These are phyloP conservation scores for Neurospora tetraspora DNA, from an alignment of 495 filamentous ascomycete genomes.

Conservation along the genomic window DNA sequence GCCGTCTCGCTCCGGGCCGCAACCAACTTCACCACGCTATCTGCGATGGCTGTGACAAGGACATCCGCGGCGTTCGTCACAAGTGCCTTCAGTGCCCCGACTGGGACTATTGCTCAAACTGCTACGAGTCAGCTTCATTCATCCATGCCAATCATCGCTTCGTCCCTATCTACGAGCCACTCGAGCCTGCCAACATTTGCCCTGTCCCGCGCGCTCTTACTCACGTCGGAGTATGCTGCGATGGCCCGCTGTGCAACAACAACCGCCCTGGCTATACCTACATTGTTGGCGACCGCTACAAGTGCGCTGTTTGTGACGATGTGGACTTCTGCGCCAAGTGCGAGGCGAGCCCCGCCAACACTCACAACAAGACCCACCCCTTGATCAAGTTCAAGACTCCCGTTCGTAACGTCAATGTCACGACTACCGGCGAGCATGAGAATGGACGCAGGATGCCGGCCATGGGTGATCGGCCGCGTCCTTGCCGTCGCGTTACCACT, in stretches of 20 bases:
- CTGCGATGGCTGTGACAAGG: conserved; percentile 91
- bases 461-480: conserved; percentile 54
- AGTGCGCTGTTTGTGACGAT: conserved; percentile 95
- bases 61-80: conserved; percentile 82
- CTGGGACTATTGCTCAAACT: conserved; percentile 90
- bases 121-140: conserved; percentile 51
- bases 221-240: conserved; percentile 86
- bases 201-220: conserved; percentile 23
- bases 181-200: conserved; percentile 40
- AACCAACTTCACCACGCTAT: conserved; percentile 74
- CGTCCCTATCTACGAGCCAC: conserved; percentile 72
- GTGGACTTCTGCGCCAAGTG: conserved; percentile 93
- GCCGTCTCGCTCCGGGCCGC: conserved; percentile 71
- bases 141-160: conserved; percentile 84
- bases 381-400: conserved; percentile 95
- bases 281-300: conserved; percentile 83
- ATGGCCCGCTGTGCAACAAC: conserved; percentile 78
- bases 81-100: conserved; percentile 97
- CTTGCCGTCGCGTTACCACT: conserved; percentile 18
- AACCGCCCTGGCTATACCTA: conserved; percentile 33
- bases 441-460: conserved; percentile 46
- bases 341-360: conserved; percentile 74
- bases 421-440: conserved; percentile 66
- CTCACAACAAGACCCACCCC: conserved; percentile 88
- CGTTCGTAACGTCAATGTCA: conserved; percentile 80